Evolutionary conservation across 1,284 basidiomycete genomes (phyloP).

Genomic region (Vanrija humicola): DNA sequence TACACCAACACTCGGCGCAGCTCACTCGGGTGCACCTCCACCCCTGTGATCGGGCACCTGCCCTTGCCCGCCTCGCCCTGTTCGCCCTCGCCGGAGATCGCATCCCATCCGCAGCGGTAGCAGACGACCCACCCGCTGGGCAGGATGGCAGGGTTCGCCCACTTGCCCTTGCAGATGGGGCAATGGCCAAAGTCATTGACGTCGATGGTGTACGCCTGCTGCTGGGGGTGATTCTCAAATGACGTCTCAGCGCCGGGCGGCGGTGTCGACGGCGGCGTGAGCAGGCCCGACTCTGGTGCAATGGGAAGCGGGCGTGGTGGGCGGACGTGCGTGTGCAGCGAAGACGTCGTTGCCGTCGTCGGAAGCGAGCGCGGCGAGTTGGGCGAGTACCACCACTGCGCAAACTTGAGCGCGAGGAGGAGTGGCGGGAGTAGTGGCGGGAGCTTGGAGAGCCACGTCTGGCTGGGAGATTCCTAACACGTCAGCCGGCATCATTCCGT

Average conservation of each 20-base stretch:
- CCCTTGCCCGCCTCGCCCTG: constrained; percentile 46
- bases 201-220: constrained; percentile 15
- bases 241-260: constrained; percentile 38
- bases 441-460: constrained; percentile 17
- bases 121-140: constrained; percentile 94
- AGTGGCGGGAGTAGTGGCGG: constrained; percentile 67
- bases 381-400: constrained; percentile 99
- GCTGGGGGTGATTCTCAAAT: constrained; percentile 47
- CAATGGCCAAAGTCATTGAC: constrained; percentile 69
- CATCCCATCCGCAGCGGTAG: constrained; percentile 84
- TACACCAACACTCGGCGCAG: constrained; percentile 78
- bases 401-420: constrained; percentile 94
- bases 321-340: constrained; percentile 63
- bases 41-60: constrained; percentile 80
- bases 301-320: constrained; percentile 64
- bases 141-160: constrained; percentile 85
- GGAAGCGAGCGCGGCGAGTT: constrained; percentile 78
- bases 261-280: constrained; percentile 27
- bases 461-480: neutral
- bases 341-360: constrained; percentile 58
- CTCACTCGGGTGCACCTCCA: constrained; percentile 70
- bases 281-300: constrained; percentile 35
- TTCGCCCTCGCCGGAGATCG: constrained; percentile 61
- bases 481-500: neutral
- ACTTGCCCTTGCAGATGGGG: constrained; percentile 69